These are phyloP conservation scores for Alternaria sp. DNA, from an alignment of 2,329 filamentous ascomycete species.

Conservation along the genomic window DNA sequence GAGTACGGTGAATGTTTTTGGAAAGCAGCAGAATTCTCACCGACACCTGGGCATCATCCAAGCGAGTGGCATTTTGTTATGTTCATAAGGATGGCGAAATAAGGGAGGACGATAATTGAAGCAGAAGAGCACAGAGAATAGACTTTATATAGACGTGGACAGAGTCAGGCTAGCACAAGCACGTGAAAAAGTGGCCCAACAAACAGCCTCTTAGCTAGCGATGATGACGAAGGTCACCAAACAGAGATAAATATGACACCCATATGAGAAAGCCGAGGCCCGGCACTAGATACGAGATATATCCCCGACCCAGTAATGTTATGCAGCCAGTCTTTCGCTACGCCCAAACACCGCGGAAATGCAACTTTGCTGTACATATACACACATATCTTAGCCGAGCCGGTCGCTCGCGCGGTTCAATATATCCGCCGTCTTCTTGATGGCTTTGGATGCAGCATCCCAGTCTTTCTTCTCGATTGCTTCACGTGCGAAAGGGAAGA, in stretches of 20 bases:
- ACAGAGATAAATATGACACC: background rate
- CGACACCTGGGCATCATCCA: too few relatives aligned
- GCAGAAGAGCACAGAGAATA: background rate
- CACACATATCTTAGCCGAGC: conserved; percentile 34
- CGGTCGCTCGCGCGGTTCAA: conserved; percentile 66
- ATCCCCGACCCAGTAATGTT: background rate
- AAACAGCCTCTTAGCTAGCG: background rate
- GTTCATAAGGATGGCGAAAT: background rate
- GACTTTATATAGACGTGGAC: background rate
- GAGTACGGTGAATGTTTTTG: background rate
- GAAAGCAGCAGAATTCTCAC: background rate
- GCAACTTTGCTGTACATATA: background rate
- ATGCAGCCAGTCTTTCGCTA: background rate
- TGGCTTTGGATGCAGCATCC: conserved; percentile 69
- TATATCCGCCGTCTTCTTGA: conserved; percentile 74
- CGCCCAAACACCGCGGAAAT: background rate
- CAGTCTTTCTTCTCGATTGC: conserved; percentile 75
- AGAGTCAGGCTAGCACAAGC: background rate
- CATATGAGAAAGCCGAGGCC: background rate
- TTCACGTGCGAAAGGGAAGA: conserved; percentile 86
- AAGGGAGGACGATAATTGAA: background rate
- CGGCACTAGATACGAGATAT: background rate
- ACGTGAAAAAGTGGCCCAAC: background rate
- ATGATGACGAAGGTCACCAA: background rate
- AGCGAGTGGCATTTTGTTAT: too few relatives aligned